phyloP scores from a whole-genome alignment of 2,329 filamentous ascomycete species.

The Periconia digitata region DNA sequence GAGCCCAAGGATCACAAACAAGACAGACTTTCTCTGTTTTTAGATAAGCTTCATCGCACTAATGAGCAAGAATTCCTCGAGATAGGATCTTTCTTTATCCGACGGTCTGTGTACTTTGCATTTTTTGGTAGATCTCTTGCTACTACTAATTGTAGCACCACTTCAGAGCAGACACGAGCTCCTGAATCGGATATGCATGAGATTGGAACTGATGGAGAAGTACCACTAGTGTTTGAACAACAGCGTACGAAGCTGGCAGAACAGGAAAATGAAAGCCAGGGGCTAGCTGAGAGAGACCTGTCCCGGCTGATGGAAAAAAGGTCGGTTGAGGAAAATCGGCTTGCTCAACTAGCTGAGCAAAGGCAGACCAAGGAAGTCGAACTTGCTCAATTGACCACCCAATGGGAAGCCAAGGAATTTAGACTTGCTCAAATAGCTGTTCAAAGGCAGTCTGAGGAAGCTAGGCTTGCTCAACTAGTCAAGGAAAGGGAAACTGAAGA shows the following conservation, averaged over 20 bases:
- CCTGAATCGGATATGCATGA: neutral
- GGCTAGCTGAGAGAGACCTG: neutral
- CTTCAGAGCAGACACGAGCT: neutral
- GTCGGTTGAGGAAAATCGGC: neutral
- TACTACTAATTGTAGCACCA: slow-evolving; percentile 1
- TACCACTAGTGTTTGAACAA: neutral
- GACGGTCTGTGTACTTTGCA: slow-evolving; percentile 22
- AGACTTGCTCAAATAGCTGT: neutral
- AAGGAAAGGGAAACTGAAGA: neutral
- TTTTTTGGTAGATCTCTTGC: slow-evolving; percentile 19
- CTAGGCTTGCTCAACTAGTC: neutral
- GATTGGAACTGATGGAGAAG: slow-evolving; percentile 1
- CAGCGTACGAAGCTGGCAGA: slow-evolving; percentile 2
- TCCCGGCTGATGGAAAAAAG: neutral
- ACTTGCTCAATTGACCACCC: neutral
- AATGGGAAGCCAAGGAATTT: neutral
- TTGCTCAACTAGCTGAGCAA: neutral
- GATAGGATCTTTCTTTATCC: slow-evolving; percentile 24
- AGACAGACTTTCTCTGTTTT: slow-evolving; percentile 11
- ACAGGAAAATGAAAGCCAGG: neutral
- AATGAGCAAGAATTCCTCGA: slow-evolving; percentile 11
- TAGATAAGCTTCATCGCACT: slow-evolving; percentile 16
- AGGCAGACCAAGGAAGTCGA: neutral
- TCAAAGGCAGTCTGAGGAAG: neutral
- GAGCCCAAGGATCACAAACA: slow-evolving; percentile 7